phyloP scores from a whole-genome alignment of 2,329 filamentous ascomycete genomes.

The Lecanoromycetidae sp. region DNA sequence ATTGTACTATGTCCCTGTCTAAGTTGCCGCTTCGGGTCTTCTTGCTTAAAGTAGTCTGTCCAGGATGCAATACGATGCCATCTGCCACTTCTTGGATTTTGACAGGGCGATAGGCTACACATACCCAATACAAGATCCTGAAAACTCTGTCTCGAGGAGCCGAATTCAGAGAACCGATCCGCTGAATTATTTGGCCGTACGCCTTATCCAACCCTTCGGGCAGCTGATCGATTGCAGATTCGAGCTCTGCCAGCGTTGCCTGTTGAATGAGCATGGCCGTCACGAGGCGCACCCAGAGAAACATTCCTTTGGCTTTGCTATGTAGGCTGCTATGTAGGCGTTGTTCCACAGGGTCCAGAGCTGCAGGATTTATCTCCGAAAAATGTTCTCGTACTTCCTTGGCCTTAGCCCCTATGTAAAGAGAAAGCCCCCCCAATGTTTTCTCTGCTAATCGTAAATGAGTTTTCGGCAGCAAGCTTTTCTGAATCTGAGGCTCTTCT shows the following conservation, averaged over 20 bases:
- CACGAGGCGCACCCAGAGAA: conserved; percentile 11
- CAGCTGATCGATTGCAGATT: conserved; percentile 10
- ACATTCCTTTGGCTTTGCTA: conserved; percentile 20
- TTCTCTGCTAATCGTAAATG: conserved; percentile 10
- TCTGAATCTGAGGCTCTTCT: conserved; percentile 9
- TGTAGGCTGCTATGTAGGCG: conserved; percentile 7
- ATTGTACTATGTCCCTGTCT: neutral
- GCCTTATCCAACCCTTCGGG: conserved; percentile 14
- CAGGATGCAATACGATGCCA: conserved; percentile 3
- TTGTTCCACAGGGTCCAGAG: conserved; percentile 3
- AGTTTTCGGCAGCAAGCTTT: neutral
- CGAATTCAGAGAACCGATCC: neutral
- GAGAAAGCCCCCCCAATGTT: conserved; percentile 8
- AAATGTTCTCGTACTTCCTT: conserved; percentile 4
- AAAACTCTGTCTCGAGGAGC: neutral
- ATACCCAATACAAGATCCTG: conserved; percentile 8
- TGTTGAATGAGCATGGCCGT: conserved; percentile 6
- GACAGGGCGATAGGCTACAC: conserved; percentile 5
- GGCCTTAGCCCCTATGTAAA: conserved; percentile 11
- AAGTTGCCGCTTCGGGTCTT: conserved; percentile 2
- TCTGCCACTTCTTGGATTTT: conserved; percentile 6
- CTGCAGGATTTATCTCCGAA: neutral
- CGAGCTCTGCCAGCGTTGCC: conserved; percentile 11
- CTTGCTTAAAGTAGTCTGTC: neutral
- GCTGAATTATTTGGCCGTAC: conserved; percentile 12